Evolutionary conservation across 148 eudicot genomes (phyloP).

Genomic region (Amaranthus cruentus): DNA sequence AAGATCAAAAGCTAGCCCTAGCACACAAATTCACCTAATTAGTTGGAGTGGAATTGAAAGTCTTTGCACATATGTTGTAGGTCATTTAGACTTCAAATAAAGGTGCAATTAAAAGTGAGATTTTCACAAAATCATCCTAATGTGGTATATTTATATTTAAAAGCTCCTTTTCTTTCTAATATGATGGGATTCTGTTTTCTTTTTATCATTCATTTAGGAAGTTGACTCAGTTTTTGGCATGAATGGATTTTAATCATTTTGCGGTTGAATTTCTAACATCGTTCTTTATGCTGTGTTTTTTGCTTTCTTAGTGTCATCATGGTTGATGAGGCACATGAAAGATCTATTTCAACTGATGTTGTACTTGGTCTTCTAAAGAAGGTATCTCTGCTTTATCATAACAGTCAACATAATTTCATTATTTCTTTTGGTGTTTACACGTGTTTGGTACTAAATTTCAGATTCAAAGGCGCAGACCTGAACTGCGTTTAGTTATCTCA

Average conservation of each 20-base stretch:
- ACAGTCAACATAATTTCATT: conserved; percentile 1
- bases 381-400: conserved; percentile 36
- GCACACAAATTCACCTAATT: no score
- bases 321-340: conserved; percentile 99
- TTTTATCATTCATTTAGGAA: background rate
- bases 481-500: conserved; percentile 78
- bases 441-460: conserved; percentile 26
- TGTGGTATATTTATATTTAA: background rate
- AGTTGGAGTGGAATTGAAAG: no score
- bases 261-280: background rate
- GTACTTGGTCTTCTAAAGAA: conserved; percentile 88
- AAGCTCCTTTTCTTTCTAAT: background rate
- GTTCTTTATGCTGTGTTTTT: conserved; percentile 3
- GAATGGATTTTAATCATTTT: background rate
- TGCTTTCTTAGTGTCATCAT: conserved; percentile 64
- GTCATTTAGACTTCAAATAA: no score
- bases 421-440: background rate
- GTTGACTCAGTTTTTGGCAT: background rate
- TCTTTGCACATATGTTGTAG: no score
- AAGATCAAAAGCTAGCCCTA: no score
- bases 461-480: conserved; percentile 94
- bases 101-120: no score
- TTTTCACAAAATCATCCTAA: no score
- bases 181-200: background rate
- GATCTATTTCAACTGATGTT: conserved; percentile 90